Evolutionary conservation across 2,329 filamentous ascomycete genomes (phyloP), one percentile per base, ranked within the genome.

Genomic region (Cytospora paraplurivora): DNA sequence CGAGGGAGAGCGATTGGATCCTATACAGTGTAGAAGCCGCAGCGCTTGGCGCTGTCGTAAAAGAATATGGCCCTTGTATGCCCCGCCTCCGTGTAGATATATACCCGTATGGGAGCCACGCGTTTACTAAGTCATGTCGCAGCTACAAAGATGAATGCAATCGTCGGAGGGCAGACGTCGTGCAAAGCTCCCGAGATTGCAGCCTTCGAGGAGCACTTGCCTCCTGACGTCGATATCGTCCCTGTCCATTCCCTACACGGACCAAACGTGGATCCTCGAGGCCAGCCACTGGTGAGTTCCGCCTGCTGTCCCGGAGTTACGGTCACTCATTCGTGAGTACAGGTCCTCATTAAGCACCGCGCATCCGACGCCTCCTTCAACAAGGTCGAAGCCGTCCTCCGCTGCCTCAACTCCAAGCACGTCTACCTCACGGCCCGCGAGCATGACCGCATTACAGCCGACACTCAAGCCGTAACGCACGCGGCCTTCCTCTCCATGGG

Each of bases 1-100:
- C 95, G 71, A 88, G 95, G 79, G 88, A 89, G 77, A 97, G 93
- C 88, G 94, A 98, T 83, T 98, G 93, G 77, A 97, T 97, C 79
- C 93, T 99, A 75, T 99, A 99, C 84, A 96, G 91, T 78, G 95
- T 99, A 77, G 94, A 98, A 78, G 95, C 95, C 67, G 92, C 93
- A 71, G 86, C 89, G 69, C 96, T 99, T 76, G 90, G 92, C 74
- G 85, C 84, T 69, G 91, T 97, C 71, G 95, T 97, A 72, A 89
- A 89, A 67, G 82, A 89, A 72, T 99, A 92, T 76, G 95, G 93
- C 68, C 94, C 94, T 71, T 97, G 93, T 97, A 92, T 81, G 64
- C 62, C 44, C 44, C 57, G 54, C 54, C 53, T 37, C 54, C 37
- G 7, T 44, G 33, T 4, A 7, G 21, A 50, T 5, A 13, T 5